These are phyloP conservation scores for Monosiga brevicollis DNA, from an alignment of 78 protist genomes.

Conservation along the genomic window DNA sequence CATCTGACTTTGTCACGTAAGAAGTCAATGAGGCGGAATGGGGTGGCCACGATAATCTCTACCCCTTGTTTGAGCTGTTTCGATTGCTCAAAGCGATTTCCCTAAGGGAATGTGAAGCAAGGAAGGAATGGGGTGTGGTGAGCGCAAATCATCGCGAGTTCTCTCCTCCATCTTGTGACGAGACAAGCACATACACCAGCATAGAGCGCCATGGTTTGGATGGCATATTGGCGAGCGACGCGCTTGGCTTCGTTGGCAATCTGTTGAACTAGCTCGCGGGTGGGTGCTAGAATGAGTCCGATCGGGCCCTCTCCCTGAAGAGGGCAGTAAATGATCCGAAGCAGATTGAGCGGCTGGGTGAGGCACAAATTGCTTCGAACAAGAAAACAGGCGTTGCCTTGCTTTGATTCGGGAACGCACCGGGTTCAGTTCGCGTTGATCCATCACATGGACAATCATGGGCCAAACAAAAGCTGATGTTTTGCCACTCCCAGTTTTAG, in stretches of 20 bases:
- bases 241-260: background rate
- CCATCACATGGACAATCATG: slow-evolving; percentile 82
- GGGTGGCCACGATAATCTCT: slow-evolving; percentile 50
- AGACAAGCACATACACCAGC: slow-evolving; percentile 4
- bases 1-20: background rate
- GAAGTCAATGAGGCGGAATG: background rate
- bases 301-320: slow-evolving; percentile 56
- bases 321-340: background rate
- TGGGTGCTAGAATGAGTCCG: slow-evolving; percentile 64
- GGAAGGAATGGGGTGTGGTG: background rate
- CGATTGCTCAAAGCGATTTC: slow-evolving; percentile 47
- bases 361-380: background rate
- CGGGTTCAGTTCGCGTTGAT: slow-evolving; percentile 47
- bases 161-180: no score
- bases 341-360: background rate
- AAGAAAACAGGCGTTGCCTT: no score
- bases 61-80: slow-evolving; percentile 44
- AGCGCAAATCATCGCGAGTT: background rate
- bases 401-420: no score
- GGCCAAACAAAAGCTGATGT: slow-evolving; percentile 95
- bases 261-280: slow-evolving; percentile 45
- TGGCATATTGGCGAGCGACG: slow-evolving; percentile 46
- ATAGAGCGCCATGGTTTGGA: slow-evolving; percentile 20
- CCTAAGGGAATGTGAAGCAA: slow-evolving; percentile 61
- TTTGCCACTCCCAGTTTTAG: slow-evolving; percentile 77